Evolutionary conservation across 208 protist genomes (phyloP).

Genomic region (Trichomonas tenax): DNA sequence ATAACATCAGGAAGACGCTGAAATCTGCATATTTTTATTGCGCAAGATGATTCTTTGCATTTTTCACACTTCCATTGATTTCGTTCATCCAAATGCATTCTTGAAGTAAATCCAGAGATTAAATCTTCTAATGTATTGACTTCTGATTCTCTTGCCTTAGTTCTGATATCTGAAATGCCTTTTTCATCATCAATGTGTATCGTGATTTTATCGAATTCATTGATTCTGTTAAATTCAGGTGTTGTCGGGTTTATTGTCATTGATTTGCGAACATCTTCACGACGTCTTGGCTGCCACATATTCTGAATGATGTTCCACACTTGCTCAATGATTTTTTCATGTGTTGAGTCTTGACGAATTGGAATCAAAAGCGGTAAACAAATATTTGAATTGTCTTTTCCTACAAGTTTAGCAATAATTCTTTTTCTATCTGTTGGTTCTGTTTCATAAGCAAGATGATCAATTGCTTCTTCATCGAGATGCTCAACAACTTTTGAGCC

Average conservation of each 20-base stretch:
- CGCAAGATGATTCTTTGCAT: neutral
- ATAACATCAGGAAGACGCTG: neutral
- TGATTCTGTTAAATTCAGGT: neutral
- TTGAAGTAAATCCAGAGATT: neutral
- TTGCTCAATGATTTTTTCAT: neutral
- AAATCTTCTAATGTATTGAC: neutral
- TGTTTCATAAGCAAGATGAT: neutral
- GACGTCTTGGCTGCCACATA: neutral
- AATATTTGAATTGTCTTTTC: neutral
- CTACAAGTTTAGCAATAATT: neutral
- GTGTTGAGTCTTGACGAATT: neutral
- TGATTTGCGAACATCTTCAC: neutral
- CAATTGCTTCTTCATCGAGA: neutral
- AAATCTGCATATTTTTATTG: neutral
- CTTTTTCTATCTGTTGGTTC: neutral
- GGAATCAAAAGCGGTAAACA: neutral
- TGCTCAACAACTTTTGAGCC: neutral
- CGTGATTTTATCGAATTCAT: neutral
- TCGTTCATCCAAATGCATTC: neutral
- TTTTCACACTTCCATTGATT: neutral
- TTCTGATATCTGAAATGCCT: neutral
- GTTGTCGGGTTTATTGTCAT: neutral
- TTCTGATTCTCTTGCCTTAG: neutral
- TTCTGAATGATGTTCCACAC: neutral
- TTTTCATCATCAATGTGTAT: neutral